A percentile compares a stretch with the other conserved stretches of the same genome.
Conservation (phyloP, 108 stramenopile genomes). For the Mayamaea pseudoterrestris region DNA sequence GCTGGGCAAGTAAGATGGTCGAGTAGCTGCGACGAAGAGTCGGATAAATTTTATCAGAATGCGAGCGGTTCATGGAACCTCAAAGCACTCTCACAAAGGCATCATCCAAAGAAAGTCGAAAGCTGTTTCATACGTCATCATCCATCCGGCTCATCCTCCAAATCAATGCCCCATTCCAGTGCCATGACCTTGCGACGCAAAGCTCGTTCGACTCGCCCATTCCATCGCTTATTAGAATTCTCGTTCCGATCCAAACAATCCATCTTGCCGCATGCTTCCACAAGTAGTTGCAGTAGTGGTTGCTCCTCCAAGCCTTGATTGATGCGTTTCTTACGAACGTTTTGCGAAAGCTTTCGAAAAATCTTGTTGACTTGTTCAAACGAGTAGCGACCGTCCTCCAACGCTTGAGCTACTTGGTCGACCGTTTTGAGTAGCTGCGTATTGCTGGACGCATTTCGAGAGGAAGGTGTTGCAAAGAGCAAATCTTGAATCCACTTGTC, state of each 20-base stretch:
- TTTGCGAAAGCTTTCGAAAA: slow-evolving; percentile 48
- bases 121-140: too few relatives aligned
- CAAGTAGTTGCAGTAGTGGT: slow-evolving; percentile 14
- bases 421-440: slow-evolving; percentile 44
- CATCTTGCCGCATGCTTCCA: slow-evolving; percentile 60
- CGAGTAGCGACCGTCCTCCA: slow-evolving; percentile 43
- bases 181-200: slow-evolving; percentile 42
- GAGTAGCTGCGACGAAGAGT: too few relatives aligned
- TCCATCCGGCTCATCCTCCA: slow-evolving; percentile 10
- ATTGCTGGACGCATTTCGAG: slow-evolving; percentile 11
- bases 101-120: too few relatives aligned
- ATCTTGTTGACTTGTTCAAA: slow-evolving; percentile 54
- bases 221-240: slow-evolving; percentile 79
- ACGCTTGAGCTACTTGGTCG: slow-evolving; percentile 31
- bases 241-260: slow-evolving; percentile 55
- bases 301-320: too few relatives aligned
- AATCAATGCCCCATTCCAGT: slow-evolving; percentile 29
- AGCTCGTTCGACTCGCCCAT: slow-evolving; percentile 47
- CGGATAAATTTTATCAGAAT: too few relatives aligned
- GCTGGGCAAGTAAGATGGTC: too few relatives aligned
- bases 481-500: slow-evolving; percentile 52
- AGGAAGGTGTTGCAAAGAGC: slow-evolving; percentile 23
- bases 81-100: too few relatives aligned
- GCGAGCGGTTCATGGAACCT: too few relatives aligned
- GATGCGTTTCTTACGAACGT: slow-evolving; percentile 14